Conservation (phyloP, 2,329 filamentous ascomycete species). For the Periglandula ipomoeae region DNA sequence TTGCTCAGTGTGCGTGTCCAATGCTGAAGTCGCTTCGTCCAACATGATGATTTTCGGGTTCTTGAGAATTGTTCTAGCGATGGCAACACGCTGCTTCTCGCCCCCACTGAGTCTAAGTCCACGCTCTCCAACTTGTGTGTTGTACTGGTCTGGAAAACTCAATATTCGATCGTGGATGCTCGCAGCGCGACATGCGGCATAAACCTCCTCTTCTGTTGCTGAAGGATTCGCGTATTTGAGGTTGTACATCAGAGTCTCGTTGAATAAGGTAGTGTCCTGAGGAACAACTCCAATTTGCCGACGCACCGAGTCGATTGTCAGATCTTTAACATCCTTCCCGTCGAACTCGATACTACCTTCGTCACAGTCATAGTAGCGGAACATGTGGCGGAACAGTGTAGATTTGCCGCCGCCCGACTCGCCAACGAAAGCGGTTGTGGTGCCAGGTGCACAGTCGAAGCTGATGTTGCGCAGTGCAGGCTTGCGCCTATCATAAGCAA, state of each 20-base stretch:
- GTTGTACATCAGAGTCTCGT: conserved; percentile 92
- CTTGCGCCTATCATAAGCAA: conserved; percentile 81
- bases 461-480: conserved; percentile 74
- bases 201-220: conserved; percentile 74
- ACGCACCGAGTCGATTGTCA: conserved; percentile 90
- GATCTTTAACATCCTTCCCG: conserved; percentile 69
- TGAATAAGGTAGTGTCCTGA: conserved; percentile 92
- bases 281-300: conserved; percentile 91
- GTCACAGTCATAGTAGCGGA: conserved; percentile 87
- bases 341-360: conserved; percentile 78
- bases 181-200: conserved; percentile 72
- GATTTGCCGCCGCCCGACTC: conserved; percentile 97
- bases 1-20: conserved; percentile 88
- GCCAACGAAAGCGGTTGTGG: conserved; percentile 90
- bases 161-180: conserved; percentile 91
- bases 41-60: conserved; percentile 86
- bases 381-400: conserved; percentile 89
- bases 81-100: conserved; percentile 89
- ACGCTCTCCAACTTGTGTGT: conserved; percentile 85
- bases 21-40: conserved; percentile 84
- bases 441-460: conserved; percentile 81
- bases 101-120: conserved; percentile 81
- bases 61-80: conserved; percentile 87
- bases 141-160: conserved; percentile 77
- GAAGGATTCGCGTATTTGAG: conserved; percentile 77